Conservation (phyloP, 2,329 filamentous ascomycete genomes). For the Botrytis tulipae region DNA sequence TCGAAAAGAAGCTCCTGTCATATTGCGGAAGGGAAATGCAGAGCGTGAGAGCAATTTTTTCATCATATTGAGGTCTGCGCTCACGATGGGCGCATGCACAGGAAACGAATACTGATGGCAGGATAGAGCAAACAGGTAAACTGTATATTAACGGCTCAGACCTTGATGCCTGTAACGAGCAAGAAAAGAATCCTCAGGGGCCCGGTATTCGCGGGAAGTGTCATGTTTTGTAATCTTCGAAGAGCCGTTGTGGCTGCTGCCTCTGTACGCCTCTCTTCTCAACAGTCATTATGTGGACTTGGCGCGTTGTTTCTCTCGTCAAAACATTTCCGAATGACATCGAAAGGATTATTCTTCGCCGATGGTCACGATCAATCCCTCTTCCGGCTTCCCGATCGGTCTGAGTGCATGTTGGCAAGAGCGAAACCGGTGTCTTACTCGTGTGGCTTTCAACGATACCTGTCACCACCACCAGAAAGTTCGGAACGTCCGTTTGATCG, state of each 20-base stretch:
- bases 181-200: background rate
- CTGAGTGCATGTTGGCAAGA: background rate
- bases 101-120: background rate
- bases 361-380: background rate
- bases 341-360: background rate
- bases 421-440: background rate
- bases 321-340: background rate
- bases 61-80: background rate
- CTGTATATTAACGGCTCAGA: background rate
- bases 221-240: background rate
- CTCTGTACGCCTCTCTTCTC: background rate
- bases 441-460: background rate
- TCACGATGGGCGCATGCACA: background rate
- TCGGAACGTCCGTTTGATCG: background rate
- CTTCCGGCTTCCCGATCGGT: background rate
- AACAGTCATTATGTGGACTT: background rate
- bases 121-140: background rate
- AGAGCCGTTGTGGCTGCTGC: constrained; percentile 4
- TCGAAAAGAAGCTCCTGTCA: background rate
- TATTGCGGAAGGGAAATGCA: background rate
- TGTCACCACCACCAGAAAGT: background rate
- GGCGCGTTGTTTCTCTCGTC: background rate
- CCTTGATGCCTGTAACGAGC: background rate
- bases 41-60: background rate
- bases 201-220: background rate